Evolutionary conservation across 108 stramenopile species (phyloP), one percentile per base, ranked within the genome.

Genomic region (Pseudonitzschia pungens): DNA sequence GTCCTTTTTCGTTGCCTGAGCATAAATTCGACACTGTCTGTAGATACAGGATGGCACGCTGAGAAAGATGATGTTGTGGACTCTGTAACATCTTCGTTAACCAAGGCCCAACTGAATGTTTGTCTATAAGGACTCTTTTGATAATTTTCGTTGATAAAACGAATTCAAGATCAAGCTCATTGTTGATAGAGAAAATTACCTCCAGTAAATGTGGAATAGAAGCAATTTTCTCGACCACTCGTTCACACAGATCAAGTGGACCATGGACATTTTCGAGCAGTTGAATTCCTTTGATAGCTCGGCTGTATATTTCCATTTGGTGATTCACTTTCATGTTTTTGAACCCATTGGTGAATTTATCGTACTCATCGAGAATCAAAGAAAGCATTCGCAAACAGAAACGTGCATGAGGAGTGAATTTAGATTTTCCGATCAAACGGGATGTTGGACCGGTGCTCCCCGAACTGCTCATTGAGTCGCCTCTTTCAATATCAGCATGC

Each of bases 41-140:
- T 21, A 87, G 74, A 59, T 87, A 84, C 12, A 79, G 75, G 15
- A 87, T 70, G 9, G 77, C 83, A 29, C 83, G 68, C 32, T 76
- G 56, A 0, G 83, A 67, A 15, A 84, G 40, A 10, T 48, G 29
- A 29, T 51, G 66, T 0, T 80, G 64, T 58, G 65, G 43, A 51
- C 55, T 73, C 53, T 80, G 83, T 9, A 87, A 65, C 75, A 82
- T 84, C 10, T 32, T 18, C 4, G 82, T 81, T 6, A 87, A 48
- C 86, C 86, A 87, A 0, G 70, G 70, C 16, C 83, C 86, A 27
- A 87, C 67, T 20, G 86, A 80, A 62, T 69, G 21, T 51, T 80
- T 70, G 58, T 60, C 55, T 8, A 80, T 21, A 59, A 84, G 56
- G 18, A 84, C 77, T 52, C 63, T 65, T 26, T 64, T 72, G 28